Evolutionary conservation across 2,329 filamentous ascomycete genomes (phyloP).

Genomic region (Verticillium dahliae): DNA sequence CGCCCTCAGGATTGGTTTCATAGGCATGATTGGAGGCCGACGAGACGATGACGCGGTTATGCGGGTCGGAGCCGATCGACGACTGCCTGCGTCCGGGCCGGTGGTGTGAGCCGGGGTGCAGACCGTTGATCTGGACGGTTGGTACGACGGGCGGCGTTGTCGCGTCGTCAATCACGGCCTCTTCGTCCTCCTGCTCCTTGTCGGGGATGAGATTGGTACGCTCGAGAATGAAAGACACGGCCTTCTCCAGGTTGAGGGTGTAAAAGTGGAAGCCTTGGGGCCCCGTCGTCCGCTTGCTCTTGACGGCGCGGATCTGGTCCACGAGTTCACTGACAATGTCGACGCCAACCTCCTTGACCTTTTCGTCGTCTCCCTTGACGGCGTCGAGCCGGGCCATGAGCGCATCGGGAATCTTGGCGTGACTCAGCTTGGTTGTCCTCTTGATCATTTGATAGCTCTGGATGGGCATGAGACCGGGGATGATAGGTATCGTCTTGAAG

Average conservation of each 20-base stretch:
- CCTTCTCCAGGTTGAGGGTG: slow-evolving; percentile 92
- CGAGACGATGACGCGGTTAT: slow-evolving; percentile 81
- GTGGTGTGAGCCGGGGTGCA: slow-evolving; percentile 16
- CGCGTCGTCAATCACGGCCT: slow-evolving; percentile 41
- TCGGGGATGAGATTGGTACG: slow-evolving; percentile 74
- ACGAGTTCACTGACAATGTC: slow-evolving; percentile 82
- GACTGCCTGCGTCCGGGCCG: slow-evolving; percentile 58
- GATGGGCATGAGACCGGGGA: slow-evolving; percentile 94
- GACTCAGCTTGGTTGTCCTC: slow-evolving; percentile 88
- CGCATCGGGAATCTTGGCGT: slow-evolving; percentile 69
- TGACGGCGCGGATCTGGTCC: slow-evolving; percentile 64
- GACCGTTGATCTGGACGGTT: slow-evolving; percentile 46
- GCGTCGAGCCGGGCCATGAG: slow-evolving; percentile 65
- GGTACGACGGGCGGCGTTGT: slow-evolving; percentile 28
- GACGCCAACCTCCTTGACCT: slow-evolving; percentile 73
- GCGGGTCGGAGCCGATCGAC: slow-evolving; percentile 75
- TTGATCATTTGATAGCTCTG: slow-evolving; percentile 96
- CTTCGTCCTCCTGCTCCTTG: slow-evolving; percentile 44
- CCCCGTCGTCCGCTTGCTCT: slow-evolving; percentile 42
- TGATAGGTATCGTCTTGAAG: slow-evolving; percentile 82
- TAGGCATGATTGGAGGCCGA: slow-evolving; percentile 55
- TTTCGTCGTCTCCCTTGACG: slow-evolving; percentile 73
- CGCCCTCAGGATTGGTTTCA: slow-evolving; percentile 71
- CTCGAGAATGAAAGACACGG: slow-evolving; percentile 88
- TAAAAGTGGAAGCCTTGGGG: slow-evolving; percentile 93